These are phyloP conservation scores for Cajanus cajan DNA, from an alignment of 306 rosid species.

Conservation along the genomic window DNA sequence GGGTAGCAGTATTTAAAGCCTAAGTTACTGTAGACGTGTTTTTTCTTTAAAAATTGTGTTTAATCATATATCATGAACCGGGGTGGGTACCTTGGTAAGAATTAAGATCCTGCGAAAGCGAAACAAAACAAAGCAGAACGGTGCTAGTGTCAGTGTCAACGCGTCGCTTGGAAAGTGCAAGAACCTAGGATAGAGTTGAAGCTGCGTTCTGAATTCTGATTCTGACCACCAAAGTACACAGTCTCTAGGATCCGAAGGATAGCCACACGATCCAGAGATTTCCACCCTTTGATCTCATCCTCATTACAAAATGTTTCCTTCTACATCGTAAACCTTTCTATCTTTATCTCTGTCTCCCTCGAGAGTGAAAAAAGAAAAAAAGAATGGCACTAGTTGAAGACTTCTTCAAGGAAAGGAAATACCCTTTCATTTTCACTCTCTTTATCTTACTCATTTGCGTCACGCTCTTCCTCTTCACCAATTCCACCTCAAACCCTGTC, in stretches of 20 bases:
- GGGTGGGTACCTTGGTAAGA: background rate
- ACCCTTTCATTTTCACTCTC: constrained; percentile 62
- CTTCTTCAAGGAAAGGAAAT: constrained; percentile 52
- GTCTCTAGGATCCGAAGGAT: background rate
- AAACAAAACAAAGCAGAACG: background rate
- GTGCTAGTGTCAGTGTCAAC: background rate
- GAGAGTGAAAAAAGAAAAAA: background rate
- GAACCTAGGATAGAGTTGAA: constrained; percentile 7
- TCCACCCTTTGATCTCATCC: background rate
- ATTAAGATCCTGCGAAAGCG: background rate
- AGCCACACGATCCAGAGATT: background rate
- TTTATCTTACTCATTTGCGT: constrained; percentile 48
- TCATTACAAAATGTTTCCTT: constrained; percentile 2
- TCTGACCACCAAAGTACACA: background rate
- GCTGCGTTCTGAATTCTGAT: background rate
- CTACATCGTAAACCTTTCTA: background rate
- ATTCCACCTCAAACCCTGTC: constrained; percentile 34
- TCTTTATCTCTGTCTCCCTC: background rate
- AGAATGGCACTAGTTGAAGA: constrained; percentile 50
- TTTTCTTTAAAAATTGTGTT: too few species aligned
- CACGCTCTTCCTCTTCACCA: constrained; percentile 44
- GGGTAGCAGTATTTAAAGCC: background rate
- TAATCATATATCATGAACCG: background rate
- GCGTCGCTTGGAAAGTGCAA: background rate
- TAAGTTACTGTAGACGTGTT: background rate